phyloP scores from a whole-genome alignment of 805 yeast species.

The Wickerhamomyces ciferrii region DNA sequence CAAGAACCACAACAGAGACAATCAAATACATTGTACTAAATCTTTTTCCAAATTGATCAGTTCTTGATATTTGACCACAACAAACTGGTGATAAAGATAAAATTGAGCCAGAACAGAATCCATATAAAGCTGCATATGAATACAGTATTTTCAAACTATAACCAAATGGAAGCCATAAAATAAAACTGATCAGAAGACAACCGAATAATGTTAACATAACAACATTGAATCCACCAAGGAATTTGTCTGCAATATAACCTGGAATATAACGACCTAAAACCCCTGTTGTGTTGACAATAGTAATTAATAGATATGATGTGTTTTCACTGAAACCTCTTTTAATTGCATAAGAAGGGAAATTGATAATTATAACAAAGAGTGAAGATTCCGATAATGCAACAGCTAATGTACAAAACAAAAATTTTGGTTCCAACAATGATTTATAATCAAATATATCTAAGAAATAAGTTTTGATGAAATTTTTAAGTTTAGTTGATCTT shows the following conservation, averaged over 20 bases:
- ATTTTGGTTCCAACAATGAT: slow-evolving; percentile 38
- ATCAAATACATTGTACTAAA: slow-evolving; percentile 49
- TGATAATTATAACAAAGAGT: slow-evolving; percentile 40
- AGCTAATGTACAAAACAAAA: slow-evolving; percentile 34
- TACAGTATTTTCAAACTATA: slow-evolving; percentile 26
- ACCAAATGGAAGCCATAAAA: slow-evolving; percentile 36
- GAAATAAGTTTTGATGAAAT: slow-evolving; percentile 9
- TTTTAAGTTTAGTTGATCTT: slow-evolving; percentile 11
- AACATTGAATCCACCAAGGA: slow-evolving; percentile 45
- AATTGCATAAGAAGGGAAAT: slow-evolving; percentile 40
- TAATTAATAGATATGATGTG: slow-evolving; percentile 37
- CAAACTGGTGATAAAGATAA: slow-evolving; percentile 30
- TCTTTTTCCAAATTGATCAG: slow-evolving; percentile 43
- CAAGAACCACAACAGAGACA: slow-evolving; percentile 42
- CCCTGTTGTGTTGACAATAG: slow-evolving; percentile 37
- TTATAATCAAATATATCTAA: slow-evolving; percentile 26
- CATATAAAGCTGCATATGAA: slow-evolving; percentile 40
- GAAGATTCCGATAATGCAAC: slow-evolving; percentile 42
- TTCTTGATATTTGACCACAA: slow-evolving; percentile 45
- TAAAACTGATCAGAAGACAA: slow-evolving; percentile 28
- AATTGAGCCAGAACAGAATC: slow-evolving; percentile 46
- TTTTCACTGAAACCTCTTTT: slow-evolving; percentile 28
- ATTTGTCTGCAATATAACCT: slow-evolving; percentile 34
- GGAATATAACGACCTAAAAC: slow-evolving; percentile 35
- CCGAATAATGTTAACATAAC: slow-evolving; percentile 28